Evolutionary conservation across 2,329 filamentous ascomycete genomes (phyloP).

Genomic region (Penicillium oxalicum): DNA sequence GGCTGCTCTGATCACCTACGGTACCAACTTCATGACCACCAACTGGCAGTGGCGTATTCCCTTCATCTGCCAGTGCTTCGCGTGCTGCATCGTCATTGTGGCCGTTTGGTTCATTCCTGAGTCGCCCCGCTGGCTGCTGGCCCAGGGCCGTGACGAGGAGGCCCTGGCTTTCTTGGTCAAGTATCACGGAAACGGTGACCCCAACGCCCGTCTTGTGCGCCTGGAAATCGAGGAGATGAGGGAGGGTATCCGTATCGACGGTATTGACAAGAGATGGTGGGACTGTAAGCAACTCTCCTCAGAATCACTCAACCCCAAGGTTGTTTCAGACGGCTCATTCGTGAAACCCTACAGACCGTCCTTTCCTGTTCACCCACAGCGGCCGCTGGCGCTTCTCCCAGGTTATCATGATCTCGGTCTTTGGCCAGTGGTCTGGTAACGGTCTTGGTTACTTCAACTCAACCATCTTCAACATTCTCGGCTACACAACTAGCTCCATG

Average conservation of each 20-base stretch:
- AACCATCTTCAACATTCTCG: constrained; percentile 39
- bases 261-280: constrained; percentile 45
- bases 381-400: constrained; percentile 47
- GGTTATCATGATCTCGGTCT: constrained; percentile 48
- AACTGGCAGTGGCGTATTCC: constrained; percentile 57
- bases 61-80: constrained; percentile 60
- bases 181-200: constrained; percentile 25
- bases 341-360: constrained; percentile 34
- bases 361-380: constrained; percentile 40
- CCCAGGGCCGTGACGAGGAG: constrained; percentile 21
- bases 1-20: constrained; percentile 47
- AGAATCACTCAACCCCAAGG: neutral
- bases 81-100: constrained; percentile 50
- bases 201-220: constrained; percentile 21
- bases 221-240: constrained; percentile 26
- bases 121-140: constrained; percentile 49
- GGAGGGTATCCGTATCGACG: constrained; percentile 40
- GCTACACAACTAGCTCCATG: constrained; percentile 22
- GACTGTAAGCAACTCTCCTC: constrained; percentile 35
- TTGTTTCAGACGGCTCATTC: neutral
- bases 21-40: constrained; percentile 41
- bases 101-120: constrained; percentile 62
- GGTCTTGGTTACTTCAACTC: constrained; percentile 50
- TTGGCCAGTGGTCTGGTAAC: constrained; percentile 49
- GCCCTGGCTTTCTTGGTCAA: constrained; percentile 20